Percentiles rank a stretch among this genome's conserved stretches.
phyloP scores from a whole-genome alignment of 208 protist genomes.

The Leishmania turanica region DNA sequence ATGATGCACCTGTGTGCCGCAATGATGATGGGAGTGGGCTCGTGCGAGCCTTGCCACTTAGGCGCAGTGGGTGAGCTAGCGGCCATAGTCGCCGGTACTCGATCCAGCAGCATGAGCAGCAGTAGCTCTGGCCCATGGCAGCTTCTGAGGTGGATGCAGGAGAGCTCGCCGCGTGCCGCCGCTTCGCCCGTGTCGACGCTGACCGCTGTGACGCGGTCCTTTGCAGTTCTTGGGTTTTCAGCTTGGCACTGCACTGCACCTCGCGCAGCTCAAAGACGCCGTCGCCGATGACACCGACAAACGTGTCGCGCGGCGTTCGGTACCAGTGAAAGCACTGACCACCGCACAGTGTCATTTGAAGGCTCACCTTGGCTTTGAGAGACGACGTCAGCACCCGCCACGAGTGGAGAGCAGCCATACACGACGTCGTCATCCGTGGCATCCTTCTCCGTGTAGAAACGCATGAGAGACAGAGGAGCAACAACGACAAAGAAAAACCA shows the following conservation, averaged over 20 bases:
- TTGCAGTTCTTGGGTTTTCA: not conserved
- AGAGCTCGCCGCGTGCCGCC: not conserved
- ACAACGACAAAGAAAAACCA: not conserved
- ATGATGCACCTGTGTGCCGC: not conserved
- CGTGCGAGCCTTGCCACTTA: not conserved
- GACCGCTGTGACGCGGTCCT: not conserved
- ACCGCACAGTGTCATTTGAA: conserved; percentile 63
- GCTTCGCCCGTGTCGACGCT: no score
- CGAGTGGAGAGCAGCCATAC: not conserved
- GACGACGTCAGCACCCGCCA: conserved; percentile 48
- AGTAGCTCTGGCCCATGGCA: not conserved
- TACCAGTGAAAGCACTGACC: conserved; percentile 85
- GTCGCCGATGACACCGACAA: conserved; percentile 48
- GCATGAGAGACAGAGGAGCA: not conserved
- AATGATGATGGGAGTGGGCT: not conserved
- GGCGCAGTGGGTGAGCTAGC: not conserved
- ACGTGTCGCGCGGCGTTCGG: conserved; percentile 44
- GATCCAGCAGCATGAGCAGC: conserved; percentile 13
- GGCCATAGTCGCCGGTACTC: conserved; percentile 21
- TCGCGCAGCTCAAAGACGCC: conserved; percentile 57
- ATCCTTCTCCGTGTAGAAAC: not conserved
- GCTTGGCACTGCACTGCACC: conserved; percentile 1
- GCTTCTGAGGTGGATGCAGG: conserved; percentile 4
- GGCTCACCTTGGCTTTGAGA: conserved; percentile 30
- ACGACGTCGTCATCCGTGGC: not conserved